Evolutionary conservation across 2,329 filamentous ascomycete species (phyloP).

Genomic region (Atkinsonella hypoxylon): DNA sequence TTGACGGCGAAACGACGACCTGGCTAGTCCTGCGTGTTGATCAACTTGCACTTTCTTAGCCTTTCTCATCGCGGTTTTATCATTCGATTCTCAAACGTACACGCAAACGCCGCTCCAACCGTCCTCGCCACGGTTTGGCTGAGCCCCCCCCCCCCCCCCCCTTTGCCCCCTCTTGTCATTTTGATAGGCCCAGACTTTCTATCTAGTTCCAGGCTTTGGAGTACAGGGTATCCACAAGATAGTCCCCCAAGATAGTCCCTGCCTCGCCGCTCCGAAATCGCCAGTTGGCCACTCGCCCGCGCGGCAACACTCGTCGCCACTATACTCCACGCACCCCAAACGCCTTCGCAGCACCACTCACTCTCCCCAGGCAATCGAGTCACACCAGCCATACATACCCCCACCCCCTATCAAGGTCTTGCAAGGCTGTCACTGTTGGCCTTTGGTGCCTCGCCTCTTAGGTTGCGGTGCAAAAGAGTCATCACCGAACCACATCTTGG

Average conservation of each 20-base stretch:
- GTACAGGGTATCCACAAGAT: background rate
- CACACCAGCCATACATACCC: slow-evolving; percentile 5
- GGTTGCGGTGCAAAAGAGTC: slow-evolving; percentile 23
- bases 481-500: slow-evolving; percentile 13
- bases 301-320: slow-evolving; percentile 23
- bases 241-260: slow-evolving; percentile 8
- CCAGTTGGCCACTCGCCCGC: slow-evolving; percentile 21
- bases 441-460: slow-evolving; percentile 20
- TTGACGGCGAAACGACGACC: background rate
- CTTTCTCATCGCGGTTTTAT: background rate
- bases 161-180: background rate
- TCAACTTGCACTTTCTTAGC: background rate
- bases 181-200: slow-evolving; percentile 10
- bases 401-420: background rate
- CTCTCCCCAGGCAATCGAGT: slow-evolving; percentile 4
- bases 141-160: slow-evolving; percentile 3
- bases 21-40: background rate
- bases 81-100: background rate
- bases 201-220: slow-evolving; percentile 8
- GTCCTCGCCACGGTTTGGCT: slow-evolving; percentile 7
- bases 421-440: slow-evolving; percentile 8
- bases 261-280: slow-evolving; percentile 26
- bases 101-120: background rate
- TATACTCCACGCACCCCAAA: background rate
- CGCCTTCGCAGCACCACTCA: background rate